Evolutionary conservation across 176 grass and related monocot species (phyloP).

Genomic region (Paspalum notatum): DNA sequence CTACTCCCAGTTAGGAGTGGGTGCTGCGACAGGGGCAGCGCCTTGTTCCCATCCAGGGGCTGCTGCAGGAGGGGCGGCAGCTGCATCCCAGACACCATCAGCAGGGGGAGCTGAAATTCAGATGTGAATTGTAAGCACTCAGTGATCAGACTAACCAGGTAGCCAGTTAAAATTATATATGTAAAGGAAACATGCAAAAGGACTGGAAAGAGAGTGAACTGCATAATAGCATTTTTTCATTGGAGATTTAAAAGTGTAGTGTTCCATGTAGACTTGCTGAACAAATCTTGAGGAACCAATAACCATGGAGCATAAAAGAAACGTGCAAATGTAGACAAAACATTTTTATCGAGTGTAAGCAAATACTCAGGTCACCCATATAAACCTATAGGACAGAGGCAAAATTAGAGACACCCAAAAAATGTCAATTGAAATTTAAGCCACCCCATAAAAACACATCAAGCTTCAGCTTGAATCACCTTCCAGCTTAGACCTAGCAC

Average conservation of each 20-base stretch:
- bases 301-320: too few relatives aligned
- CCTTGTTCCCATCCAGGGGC: slow-evolving; percentile 59
- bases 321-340: neutral
- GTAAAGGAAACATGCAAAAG: neutral
- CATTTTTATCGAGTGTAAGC: too few relatives aligned
- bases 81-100: slow-evolving; percentile 58
- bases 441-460: neutral
- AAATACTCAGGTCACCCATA: neutral
- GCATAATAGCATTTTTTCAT: neutral
- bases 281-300: neutral
- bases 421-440: neutral
- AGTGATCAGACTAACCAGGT: neutral
- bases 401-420: neutral
- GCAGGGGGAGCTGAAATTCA: slow-evolving; percentile 46
- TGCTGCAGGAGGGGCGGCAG: slow-evolving; percentile 38
- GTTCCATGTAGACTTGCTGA: too few relatives aligned
- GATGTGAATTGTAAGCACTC: neutral
- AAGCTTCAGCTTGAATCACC: neutral
- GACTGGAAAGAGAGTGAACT: neutral
- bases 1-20: slow-evolving; percentile 53
- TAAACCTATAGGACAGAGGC: neutral
- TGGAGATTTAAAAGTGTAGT: neutral
- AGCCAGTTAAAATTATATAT: neutral
- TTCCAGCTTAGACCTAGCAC: neutral
- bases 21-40: neutral